Conservation (phyloP, 345 rosid genomes). For the Eucalyptus erythrocorys region DNA sequence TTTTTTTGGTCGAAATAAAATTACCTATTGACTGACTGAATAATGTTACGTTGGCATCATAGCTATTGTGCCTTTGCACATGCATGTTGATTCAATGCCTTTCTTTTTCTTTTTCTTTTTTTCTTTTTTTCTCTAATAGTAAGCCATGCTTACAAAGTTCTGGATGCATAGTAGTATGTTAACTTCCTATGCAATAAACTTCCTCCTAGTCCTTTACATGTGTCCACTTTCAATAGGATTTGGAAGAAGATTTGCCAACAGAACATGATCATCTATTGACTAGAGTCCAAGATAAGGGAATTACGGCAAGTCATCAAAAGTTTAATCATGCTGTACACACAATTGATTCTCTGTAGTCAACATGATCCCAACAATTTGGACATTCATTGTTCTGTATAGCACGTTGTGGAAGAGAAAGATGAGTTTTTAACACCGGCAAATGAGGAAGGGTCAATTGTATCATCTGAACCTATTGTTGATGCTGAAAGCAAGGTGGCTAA, state of each 20-base stretch:
- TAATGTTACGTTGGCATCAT: not conserved
- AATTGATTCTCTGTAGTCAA: not conserved
- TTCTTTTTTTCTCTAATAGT: too few relatives aligned
- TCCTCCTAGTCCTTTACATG: not conserved
- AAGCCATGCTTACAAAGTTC: not conserved
- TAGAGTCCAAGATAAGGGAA: slow-evolving; percentile 13
- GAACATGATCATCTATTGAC: slow-evolving; percentile 13
- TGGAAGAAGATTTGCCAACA: not conserved
- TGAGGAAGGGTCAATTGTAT: too few relatives aligned
- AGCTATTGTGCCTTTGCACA: not conserved
- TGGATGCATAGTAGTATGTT: not conserved
- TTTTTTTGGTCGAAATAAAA: too few relatives aligned
- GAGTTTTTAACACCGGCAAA: too few relatives aligned
- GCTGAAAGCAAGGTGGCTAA: too few relatives aligned
- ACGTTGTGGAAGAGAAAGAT: too few relatives aligned
- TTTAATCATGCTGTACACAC: slow-evolving; percentile 23
- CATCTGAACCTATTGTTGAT: too few relatives aligned
- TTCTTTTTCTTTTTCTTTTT: not conserved
- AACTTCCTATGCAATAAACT: not conserved
- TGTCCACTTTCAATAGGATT: not conserved
- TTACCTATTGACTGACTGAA: not conserved
- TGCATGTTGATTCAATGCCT: not conserved
- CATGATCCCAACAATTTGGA: not conserved
- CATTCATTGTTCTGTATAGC: slow-evolving; percentile 13
- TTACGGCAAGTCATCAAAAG: slow-evolving; percentile 16